These are phyloP conservation scores for Priceomyces medius DNA, from an alignment of 805 yeast species.

Conservation along the genomic window DNA sequence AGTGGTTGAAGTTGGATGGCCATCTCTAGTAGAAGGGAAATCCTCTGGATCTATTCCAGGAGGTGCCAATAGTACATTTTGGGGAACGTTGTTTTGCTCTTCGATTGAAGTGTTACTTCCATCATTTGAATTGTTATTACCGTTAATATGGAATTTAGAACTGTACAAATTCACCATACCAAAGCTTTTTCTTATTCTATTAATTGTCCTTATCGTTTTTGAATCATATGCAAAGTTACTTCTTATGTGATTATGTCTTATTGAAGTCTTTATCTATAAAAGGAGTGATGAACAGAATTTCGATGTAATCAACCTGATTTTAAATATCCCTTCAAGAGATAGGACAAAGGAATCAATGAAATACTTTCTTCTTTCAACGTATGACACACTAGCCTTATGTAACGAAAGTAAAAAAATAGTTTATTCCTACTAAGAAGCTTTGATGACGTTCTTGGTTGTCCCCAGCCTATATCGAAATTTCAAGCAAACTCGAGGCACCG, in stretches of 20 bases:
- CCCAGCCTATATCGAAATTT: not conserved
- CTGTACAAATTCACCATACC: conserved; percentile 5
- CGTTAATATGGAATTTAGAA: conserved; percentile 4
- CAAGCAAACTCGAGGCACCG: not conserved
- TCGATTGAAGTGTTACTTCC: not conserved
- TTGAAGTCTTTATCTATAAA: not conserved
- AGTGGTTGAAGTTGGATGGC: not conserved
- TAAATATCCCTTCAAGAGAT: not conserved
- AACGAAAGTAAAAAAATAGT: not conserved
- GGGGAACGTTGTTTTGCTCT: not conserved
- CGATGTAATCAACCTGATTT: not conserved
- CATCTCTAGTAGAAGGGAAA: not conserved
- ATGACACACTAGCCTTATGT: not conserved
- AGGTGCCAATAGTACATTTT: not conserved
- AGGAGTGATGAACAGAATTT: not conserved
- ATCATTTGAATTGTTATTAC: not conserved
- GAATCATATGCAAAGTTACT: not conserved
- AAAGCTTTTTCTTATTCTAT: not conserved
- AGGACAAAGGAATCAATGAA: not conserved
- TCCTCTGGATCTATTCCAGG: not conserved
- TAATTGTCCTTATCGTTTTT: not conserved
- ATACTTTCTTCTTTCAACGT: not conserved
- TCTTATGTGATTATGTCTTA: not conserved
- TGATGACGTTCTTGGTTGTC: not conserved
- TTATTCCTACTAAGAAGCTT: not conserved